Percentiles rank a stretch among this genome's conserved stretches.
Evolutionary conservation across 192 early-diverging fungal genomes (phyloP).

Genomic region (Coemansia sp.): DNA sequence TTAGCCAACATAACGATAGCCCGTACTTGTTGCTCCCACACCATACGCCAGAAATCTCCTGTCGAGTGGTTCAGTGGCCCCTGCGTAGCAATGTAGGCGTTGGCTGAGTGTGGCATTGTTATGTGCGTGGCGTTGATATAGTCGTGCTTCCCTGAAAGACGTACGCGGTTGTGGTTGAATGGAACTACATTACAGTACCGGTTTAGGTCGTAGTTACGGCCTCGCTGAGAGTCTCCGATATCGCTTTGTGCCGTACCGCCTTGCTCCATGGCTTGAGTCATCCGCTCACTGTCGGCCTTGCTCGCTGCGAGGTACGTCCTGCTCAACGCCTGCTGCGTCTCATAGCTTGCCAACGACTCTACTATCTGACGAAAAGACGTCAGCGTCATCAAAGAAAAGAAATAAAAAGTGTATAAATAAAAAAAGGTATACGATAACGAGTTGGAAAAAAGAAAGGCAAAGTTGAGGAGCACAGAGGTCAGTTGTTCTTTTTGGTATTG

Average conservation of each 20-base stretch:
- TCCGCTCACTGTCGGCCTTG: constrained; percentile 27
- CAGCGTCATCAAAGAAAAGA: constrained; percentile 16
- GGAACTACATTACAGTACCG: constrained; percentile 91
- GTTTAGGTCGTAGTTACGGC: constrained; percentile 61
- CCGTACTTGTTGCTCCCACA: constrained; percentile 68
- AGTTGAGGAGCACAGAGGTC: not conserved
- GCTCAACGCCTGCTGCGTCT: constrained; percentile 21
- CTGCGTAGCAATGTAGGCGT: constrained; percentile 82
- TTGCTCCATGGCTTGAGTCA: constrained; percentile 28
- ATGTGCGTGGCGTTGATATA: constrained; percentile 87
- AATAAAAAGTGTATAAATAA: not conserved
- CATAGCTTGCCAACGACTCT: constrained; percentile 28
- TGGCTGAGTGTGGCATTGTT: constrained; percentile 27
- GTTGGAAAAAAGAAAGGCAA: not conserved
- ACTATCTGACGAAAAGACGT: constrained; percentile 44
- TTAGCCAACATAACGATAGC: constrained; percentile 86
- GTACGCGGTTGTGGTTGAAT: constrained; percentile 70
- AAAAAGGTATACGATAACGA: not conserved
- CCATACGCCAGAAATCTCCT: constrained; percentile 89
- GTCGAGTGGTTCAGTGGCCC: constrained; percentile 77
- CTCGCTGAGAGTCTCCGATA: constrained; percentile 32
- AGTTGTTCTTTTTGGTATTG: not conserved
- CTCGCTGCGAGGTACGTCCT: constrained; percentile 18
- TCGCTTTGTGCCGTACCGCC: not conserved
- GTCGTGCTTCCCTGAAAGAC: constrained; percentile 57